Base-by-base conservation (phyloP, 371 early-diverging fungal species). In the Sporodiniella umbellata region DNA sequence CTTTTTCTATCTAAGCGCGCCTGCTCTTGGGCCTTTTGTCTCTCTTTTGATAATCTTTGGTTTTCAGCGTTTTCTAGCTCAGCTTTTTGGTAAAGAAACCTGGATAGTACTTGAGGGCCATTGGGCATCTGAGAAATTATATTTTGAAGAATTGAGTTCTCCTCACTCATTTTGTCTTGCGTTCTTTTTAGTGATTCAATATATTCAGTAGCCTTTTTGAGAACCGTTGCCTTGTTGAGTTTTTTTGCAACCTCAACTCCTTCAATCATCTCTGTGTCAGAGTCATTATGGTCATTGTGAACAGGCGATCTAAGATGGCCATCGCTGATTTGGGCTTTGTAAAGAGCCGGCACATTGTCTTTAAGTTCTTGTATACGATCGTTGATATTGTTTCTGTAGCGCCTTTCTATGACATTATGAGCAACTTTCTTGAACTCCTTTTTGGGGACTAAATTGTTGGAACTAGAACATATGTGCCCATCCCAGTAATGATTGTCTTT, bases 341-440 rank as follows among this genome's bases (percentile, higher is more conserved):
- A 65, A 22, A 94, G 74, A 0, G 92, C 92, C 3, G 95, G 94
- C 1, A 94, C 89, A 1, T 86, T 82, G 48, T 79, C 75, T 49
- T 85, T 84, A 10, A 94, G 73, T 31, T 93, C 91, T 31, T 78
- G 68, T 42, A 94, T 93, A 42, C 93, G 82, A 56, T 92, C 88
- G 70, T 94, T 93, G 55, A 94, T 89, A 62, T 92, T 94, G 69
- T 90, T 92, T 53, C 95, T 80, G 69, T 93, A 92, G 30, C 90
- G 79, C n/a, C 88, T 80, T 63, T 94, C 95, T 22, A 93, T 92
- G 3, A 88, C 92, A 53, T 93, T 94, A 62, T 94, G 94, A 1
- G 93, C 89, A 4, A 88, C 87, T 60, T 92, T 93, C 61, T 92
- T 89, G 1, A 55, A 44, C 33, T 64, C 51, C 18, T 52, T 51